Base-by-base conservation (phyloP, 2,329 filamentous ascomycete species). In the Coniochaeta prunicola region DNA sequence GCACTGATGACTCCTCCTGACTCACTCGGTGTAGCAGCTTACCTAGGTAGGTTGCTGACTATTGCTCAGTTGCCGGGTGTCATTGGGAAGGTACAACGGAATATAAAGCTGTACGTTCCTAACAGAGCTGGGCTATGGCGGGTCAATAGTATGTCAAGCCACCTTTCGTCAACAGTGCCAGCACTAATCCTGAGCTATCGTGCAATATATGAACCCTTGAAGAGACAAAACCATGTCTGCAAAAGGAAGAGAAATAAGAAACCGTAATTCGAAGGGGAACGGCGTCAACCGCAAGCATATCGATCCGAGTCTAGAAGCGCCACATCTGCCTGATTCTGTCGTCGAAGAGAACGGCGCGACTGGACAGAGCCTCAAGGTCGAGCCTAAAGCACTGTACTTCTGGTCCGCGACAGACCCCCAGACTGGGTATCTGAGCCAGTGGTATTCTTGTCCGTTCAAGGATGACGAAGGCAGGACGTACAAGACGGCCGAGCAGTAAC, bases 371-470 rank as follows among this genome's bases (percentile, higher is more conserved):
- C 6, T 12, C 33, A 7, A 12, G 10, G 17, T 15, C 33, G 33
- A 36, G 17, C 10, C n/a, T n/a, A 19, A 28, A 1, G 58, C 63
- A 21, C 30, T 78, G n/a, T 81, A 74, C 68, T 81, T 81, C 65
- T 82, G 76, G 76, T 70, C 73, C 28, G 76, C 78, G 53, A 74
- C 73, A 15, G 76, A 83, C 59, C 63, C 71, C 1, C 67, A 71
- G 2, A 73, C 78, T 33, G 83, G 82, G 42, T 86, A 78, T 70
- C 75, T 88, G n/a, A 84, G 80, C 0, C 85, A 89, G 70, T 88
- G 84, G 84, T 85, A 82, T 66, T 65, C 71, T 56, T 77, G 73
- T 19, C 70, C 76, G 2, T 88, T 86, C 64, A 71, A 59, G 38
- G 73, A 76, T 57, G 72, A 73, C 4, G 59, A 67, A 2, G 69